These are phyloP conservation scores for Austroboletus rostrupii DNA, from an alignment of 1,284 basidiomycete species.

Conservation along the genomic window DNA sequence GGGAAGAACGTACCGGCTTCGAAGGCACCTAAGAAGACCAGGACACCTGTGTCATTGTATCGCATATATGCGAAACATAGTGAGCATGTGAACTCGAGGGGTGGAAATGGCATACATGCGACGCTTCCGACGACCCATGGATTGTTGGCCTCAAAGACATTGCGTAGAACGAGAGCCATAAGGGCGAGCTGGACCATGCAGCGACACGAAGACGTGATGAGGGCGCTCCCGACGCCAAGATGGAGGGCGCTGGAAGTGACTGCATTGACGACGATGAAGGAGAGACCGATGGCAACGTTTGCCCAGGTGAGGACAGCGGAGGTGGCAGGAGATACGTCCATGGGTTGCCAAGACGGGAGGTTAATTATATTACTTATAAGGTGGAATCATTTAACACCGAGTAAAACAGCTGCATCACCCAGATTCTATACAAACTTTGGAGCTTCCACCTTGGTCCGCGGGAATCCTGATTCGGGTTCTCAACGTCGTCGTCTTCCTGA, in stretches of 20 bases:
- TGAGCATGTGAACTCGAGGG: not conserved
- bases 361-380: not conserved
- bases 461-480: too few species aligned
- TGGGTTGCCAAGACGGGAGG: constrained; percentile 1
- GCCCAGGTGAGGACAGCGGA: constrained; percentile 49
- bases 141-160: constrained; percentile 71
- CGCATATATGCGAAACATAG: not conserved
- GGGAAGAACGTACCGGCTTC: constrained; percentile 49
- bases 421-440: too few species aligned
- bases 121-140: constrained; percentile 73
- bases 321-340: constrained; percentile 21
- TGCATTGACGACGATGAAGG: constrained; percentile 67
- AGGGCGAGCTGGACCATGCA: constrained; percentile 76
- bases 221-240: constrained; percentile 65
- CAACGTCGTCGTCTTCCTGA: too few species aligned
- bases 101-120: constrained; percentile 45
- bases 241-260: constrained; percentile 59
- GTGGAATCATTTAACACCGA: not conserved
- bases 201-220: constrained; percentile 66
- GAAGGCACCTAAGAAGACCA: constrained; percentile 71
- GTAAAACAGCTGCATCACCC: too few species aligned
- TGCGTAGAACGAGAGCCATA: constrained; percentile 67
- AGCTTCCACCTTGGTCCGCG: too few species aligned
- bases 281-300: constrained; percentile 71
- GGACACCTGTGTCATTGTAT: constrained; percentile 40